Evolutionary conservation across 345 rosid species (phyloP).

Genomic region (Eucalyptus sp.): DNA sequence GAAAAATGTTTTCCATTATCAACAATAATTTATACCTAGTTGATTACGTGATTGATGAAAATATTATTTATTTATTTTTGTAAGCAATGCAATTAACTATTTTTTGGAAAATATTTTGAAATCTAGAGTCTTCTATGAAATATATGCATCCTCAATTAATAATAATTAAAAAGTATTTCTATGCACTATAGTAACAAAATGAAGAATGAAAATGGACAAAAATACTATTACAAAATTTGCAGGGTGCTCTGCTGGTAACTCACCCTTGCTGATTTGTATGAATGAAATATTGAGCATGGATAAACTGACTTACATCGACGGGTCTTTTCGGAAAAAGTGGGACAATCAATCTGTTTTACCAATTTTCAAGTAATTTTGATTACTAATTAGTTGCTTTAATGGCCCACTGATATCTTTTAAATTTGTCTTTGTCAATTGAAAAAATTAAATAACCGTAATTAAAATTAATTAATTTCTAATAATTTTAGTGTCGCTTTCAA

Average conservation of each 20-base stretch:
- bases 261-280: background rate
- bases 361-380: background rate
- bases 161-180: background rate
- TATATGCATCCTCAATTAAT: background rate
- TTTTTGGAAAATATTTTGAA: background rate
- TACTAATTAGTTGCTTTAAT: background rate
- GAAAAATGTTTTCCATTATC: accelerated
- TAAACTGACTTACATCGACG: background rate
- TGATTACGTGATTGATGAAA: background rate
- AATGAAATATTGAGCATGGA: background rate
- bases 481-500: background rate
- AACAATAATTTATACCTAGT: background rate
- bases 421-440: background rate
- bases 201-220: background rate
- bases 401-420: background rate
- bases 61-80: background rate
- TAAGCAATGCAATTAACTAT: accelerated
- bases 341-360: background rate
- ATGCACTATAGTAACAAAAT: background rate
- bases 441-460: no score
- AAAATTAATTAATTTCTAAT: no score
- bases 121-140: background rate
- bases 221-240: background rate
- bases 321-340: background rate
- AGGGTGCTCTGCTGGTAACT: background rate